Evolutionary conservation across 257 asterid species (phyloP).

Genomic region (Solanum sitiens): DNA sequence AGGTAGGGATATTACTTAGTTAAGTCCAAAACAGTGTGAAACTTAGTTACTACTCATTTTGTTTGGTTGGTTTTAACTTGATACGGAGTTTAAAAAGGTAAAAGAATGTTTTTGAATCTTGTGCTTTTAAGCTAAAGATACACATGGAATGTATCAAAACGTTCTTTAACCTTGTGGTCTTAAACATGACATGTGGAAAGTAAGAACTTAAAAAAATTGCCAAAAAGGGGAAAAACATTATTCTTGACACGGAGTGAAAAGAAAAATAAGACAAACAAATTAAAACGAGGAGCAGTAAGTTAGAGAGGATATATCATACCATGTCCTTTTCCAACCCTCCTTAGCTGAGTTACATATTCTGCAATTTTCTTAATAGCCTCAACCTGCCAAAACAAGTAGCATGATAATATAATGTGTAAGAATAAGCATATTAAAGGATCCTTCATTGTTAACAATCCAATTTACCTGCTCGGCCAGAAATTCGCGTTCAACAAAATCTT

Average conservation of each 20-base stretch:
- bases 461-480: slow-evolving; percentile 63
- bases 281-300: neutral
- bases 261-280: neutral
- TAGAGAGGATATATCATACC: slow-evolving; percentile 29
- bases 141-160: neutral
- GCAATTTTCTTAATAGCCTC: slow-evolving; percentile 61
- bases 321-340: slow-evolving; percentile 87
- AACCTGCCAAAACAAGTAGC: slow-evolving; percentile 25
- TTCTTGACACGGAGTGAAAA: no score
- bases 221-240: no score
- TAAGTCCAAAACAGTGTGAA: neutral
- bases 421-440: neutral
- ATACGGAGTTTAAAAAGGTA: neutral
- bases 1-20: neutral
- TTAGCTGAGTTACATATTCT: slow-evolving; percentile 67
- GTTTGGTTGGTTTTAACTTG: neutral
- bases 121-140: neutral
- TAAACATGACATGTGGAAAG: no score
- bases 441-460: neutral
- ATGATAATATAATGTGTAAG: neutral
- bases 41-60: neutral
- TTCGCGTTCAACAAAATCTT: slow-evolving; percentile 63
- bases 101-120: neutral
- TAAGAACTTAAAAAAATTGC: no score
- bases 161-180: neutral